A percentile compares a stretch with the other conserved stretches of the same genome.
Conservation (phyloP, 306 rosid genomes). For the Neltuma alba region DNA sequence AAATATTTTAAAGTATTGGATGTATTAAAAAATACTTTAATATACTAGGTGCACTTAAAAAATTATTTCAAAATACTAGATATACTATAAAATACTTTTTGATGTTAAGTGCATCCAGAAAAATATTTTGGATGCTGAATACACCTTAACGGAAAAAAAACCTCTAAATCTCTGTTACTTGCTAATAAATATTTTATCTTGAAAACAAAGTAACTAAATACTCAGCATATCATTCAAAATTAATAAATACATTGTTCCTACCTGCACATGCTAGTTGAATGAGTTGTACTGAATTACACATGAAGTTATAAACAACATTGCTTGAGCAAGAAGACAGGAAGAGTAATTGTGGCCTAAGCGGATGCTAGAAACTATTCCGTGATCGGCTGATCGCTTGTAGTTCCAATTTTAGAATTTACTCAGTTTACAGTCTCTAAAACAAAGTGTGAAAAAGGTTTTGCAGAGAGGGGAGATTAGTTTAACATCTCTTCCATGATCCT, state of each 20-base stretch:
- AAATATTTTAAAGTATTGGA: too few species aligned
- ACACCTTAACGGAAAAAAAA: too few species aligned
- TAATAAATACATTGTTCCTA: too few species aligned
- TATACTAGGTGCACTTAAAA: too few species aligned
- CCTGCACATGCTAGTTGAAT: not conserved
- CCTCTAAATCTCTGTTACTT: not conserved
- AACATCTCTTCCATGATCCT: too few species aligned
- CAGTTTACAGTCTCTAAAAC: too few species aligned
- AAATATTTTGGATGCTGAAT: too few species aligned
- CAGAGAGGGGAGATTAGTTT: not conserved
- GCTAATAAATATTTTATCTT: not conserved
- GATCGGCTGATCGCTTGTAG: not conserved
- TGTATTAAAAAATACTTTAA: too few species aligned
- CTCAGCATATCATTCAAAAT: not conserved
- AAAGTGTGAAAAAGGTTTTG: not conserved
- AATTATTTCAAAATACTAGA: too few species aligned
- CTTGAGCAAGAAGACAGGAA: not conserved
- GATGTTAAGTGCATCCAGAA: too few species aligned
- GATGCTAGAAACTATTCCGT: not conserved
- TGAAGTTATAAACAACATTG: not conserved
- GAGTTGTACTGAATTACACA: not conserved
- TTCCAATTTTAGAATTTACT: not conserved
- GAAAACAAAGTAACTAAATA: not conserved
- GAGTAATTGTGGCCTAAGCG: not conserved
- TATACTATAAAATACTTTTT: too few species aligned